A percentile compares a stretch with the other conserved stretches of the same genome.
Conservation (phyloP, 495 filamentous ascomycete species). For the Trichoderma gamsii region DNA sequence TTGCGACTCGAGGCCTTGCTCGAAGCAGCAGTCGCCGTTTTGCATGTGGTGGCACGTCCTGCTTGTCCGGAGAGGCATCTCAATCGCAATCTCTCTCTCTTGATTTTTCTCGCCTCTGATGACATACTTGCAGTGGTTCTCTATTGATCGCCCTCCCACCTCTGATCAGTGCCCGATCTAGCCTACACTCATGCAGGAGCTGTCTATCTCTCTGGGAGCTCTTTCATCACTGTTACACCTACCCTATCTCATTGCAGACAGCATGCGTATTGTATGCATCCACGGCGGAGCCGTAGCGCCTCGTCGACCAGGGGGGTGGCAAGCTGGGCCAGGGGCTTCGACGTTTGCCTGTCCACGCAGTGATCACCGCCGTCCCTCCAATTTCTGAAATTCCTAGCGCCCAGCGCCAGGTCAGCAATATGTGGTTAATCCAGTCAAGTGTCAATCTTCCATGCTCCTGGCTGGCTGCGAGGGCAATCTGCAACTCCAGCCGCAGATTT, state of each 20-base stretch:
- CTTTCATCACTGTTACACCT: conserved; percentile 7
- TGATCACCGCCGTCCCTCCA: conserved; percentile 12
- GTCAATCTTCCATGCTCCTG: not conserved
- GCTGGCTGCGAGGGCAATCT: not conserved
- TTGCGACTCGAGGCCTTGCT: not conserved
- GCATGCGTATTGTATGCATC: not conserved
- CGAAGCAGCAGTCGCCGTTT: not conserved
- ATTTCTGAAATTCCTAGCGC: not conserved
- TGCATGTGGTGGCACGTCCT: not conserved
- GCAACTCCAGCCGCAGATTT: not conserved
- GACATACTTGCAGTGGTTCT: not conserved
- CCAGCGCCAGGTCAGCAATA: not conserved
- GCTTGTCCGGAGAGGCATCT: not conserved
- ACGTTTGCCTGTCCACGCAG: not conserved
- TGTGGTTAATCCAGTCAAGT: not conserved
- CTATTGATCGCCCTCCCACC: not conserved
- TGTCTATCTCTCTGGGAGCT: not conserved
- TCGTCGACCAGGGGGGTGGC: not conserved
- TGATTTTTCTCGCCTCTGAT: not conserved
- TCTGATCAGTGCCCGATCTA: conserved; percentile 5
- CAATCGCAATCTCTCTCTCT: not conserved
- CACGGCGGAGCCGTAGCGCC: conserved; percentile 2
- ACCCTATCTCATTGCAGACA: not conserved
- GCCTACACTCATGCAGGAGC: not conserved
- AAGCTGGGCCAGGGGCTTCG: conserved; percentile 5